Percentiles rank a stretch among this genome's conserved stretches.
phyloP scores from a whole-genome alignment of 345 rosid species.

The Salix udensis region DNA sequence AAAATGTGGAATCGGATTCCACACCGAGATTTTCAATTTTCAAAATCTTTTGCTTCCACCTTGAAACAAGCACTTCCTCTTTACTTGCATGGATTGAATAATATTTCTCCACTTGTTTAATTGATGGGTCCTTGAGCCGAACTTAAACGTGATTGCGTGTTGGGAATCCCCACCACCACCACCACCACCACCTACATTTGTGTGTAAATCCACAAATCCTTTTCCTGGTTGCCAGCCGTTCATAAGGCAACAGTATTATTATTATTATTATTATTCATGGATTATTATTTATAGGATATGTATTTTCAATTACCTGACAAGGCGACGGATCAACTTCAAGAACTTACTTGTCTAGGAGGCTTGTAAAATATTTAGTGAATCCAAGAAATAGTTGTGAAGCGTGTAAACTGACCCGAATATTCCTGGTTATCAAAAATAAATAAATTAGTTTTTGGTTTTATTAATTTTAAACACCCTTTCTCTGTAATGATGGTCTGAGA shows the following conservation, averaged over 20 bases:
- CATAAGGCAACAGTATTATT: background rate
- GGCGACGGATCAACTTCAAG: background rate
- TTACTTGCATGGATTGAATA: background rate
- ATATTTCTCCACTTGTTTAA: too few species aligned
- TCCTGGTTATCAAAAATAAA: too few species aligned
- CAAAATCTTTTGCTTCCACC: background rate
- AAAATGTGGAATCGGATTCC: background rate
- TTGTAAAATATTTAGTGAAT: too few species aligned
- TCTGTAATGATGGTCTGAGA: background rate
- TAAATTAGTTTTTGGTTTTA: too few species aligned
- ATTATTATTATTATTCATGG: background rate
- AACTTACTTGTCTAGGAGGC: too few species aligned
- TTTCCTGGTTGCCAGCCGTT: background rate
- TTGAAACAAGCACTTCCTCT: background rate
- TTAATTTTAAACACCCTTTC: too few species aligned
- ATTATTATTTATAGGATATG: too few species aligned
- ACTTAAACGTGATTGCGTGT: background rate
- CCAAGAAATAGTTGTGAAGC: accelerated
- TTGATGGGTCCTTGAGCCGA: background rate
- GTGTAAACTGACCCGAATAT: too few species aligned
- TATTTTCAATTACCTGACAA: background rate
- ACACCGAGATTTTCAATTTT: background rate
- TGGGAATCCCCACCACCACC: background rate
- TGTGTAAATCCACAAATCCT: background rate
- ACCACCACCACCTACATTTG: background rate